Evolutionary conservation across 2,329 filamentous ascomycete species (phyloP).

Genomic region (Didymosphaeria variabile): DNA sequence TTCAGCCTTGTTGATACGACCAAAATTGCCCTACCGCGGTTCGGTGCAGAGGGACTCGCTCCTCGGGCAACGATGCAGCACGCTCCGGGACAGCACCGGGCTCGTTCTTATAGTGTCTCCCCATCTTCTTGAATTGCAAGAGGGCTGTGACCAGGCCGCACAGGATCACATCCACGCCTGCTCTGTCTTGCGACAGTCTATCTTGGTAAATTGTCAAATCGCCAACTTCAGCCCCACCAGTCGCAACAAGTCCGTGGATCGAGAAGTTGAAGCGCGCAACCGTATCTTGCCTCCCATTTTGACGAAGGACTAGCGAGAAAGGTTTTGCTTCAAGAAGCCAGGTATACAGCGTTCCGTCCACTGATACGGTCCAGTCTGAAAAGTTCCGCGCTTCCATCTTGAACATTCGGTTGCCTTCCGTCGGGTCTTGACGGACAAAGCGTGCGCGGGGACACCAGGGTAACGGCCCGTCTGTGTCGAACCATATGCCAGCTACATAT

Average conservation of each 20-base stretch:
- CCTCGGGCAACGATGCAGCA: slow-evolving; percentile 8
- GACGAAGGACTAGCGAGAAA: slow-evolving; percentile 33
- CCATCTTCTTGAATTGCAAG: slow-evolving; percentile 41
- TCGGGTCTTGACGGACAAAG: slow-evolving; percentile 26
- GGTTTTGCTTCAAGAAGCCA: slow-evolving; percentile 39
- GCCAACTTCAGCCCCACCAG: slow-evolving; percentile 39
- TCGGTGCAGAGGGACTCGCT: slow-evolving; percentile 14
- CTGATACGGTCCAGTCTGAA: slow-evolving; percentile 34
- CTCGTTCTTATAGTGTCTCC: slow-evolving; percentile 26
- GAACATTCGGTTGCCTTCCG: slow-evolving; percentile 22
- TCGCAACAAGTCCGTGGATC: slow-evolving; percentile 33
- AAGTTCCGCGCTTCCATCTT: slow-evolving; percentile 46
- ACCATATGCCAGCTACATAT: slow-evolving; percentile 36
- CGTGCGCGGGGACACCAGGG: slow-evolving; percentile 46
- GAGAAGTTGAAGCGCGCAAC: slow-evolving; percentile 46
- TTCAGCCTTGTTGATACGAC: slow-evolving; percentile 5
- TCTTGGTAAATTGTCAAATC: slow-evolving; percentile 39
- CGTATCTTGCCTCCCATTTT: slow-evolving; percentile 24
- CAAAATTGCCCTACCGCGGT: slow-evolving; percentile 11
- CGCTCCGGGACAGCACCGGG: slow-evolving; percentile 1
- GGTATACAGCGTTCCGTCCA: slow-evolving; percentile 30
- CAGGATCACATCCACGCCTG: slow-evolving; percentile 39
- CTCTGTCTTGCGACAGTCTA: slow-evolving; percentile 28
- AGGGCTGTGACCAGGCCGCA: slow-evolving; percentile 40
- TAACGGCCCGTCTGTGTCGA: slow-evolving; percentile 39